phyloP scores from a whole-genome alignment of 2,329 filamentous ascomycete genomes.

The Trichoderma atroviride region DNA sequence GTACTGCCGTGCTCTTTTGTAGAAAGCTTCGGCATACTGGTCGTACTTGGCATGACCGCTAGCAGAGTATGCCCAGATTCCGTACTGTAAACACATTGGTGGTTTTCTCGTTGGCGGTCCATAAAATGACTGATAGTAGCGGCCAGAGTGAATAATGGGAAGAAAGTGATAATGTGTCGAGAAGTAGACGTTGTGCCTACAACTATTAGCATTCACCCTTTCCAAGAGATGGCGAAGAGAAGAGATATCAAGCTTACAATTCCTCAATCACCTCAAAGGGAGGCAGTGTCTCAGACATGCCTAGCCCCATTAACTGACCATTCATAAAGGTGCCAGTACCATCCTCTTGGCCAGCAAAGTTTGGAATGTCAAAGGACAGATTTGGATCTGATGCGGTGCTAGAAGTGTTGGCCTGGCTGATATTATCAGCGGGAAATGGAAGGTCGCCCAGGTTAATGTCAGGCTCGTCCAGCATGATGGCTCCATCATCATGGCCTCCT shows the following conservation, averaged over 20 bases:
- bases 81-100: slow-evolving; percentile 80
- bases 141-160: slow-evolving; percentile 76
- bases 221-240: background rate
- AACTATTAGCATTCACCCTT: slow-evolving; percentile 10
- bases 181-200: slow-evolving; percentile 75
- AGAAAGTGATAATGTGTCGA: slow-evolving; percentile 69
- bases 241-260: slow-evolving; percentile 58
- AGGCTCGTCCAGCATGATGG: slow-evolving; percentile 21
- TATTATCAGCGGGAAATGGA: slow-evolving; percentile 26
- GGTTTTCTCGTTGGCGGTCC: slow-evolving; percentile 73
- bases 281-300: slow-evolving; percentile 80
- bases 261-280: slow-evolving; percentile 79
- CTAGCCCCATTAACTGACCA: slow-evolving; percentile 68
- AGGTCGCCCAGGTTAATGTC: slow-evolving; percentile 25
- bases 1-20: slow-evolving; percentile 80
- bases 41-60: slow-evolving; percentile 72
- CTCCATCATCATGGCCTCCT: slow-evolving; percentile 33
- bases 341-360: slow-evolving; percentile 25
- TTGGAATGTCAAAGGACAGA: slow-evolving; percentile 29
- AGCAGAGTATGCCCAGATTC: slow-evolving; percentile 82
- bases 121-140: slow-evolving; percentile 76
- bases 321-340: slow-evolving; percentile 25
- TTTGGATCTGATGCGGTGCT: slow-evolving; percentile 24
- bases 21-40: slow-evolving; percentile 74
- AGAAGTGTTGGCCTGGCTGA: slow-evolving; percentile 26